phyloP scores from a whole-genome alignment of 495 filamentous ascomycete species.

The Penicillium robsamsonii region DNA sequence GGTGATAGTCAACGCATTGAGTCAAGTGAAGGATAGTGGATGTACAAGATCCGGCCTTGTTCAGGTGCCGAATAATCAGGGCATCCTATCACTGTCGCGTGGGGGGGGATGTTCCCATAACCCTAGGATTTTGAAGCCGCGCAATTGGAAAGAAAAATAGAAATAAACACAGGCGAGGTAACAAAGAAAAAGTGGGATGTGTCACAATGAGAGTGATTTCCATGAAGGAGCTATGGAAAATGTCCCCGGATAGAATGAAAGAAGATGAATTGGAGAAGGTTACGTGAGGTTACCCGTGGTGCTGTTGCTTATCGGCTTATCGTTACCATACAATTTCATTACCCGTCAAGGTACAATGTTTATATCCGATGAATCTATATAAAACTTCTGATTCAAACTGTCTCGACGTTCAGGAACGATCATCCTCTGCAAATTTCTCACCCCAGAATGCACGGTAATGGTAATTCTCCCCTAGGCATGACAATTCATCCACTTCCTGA shows the following conservation, averaged over 20 bases:
- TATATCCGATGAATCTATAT: no score
- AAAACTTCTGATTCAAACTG: no score
- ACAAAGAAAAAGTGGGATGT: background rate
- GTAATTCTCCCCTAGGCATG: conserved; percentile 58
- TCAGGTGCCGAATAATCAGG: conserved; percentile 17
- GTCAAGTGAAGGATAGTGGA: conserved; percentile 4
- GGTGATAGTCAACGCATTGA: conserved; percentile 21
- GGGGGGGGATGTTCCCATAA: conserved; percentile 11
- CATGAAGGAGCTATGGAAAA: conserved; percentile 6
- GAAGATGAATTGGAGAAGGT: conserved; percentile 10
- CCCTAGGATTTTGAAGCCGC: conserved; percentile 2
- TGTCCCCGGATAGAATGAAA: conserved; percentile 9
- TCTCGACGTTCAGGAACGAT: conserved; percentile 46
- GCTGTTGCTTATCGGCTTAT: conserved; percentile 12
- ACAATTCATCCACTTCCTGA: conserved; percentile 67
- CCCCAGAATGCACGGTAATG: conserved; percentile 70
- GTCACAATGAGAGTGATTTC: conserved; percentile 6
- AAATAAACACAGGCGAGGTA: background rate
- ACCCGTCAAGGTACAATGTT: background rate
- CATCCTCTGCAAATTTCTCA: conserved; percentile 57
- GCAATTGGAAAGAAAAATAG: conserved; percentile 2
- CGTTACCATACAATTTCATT: conserved; percentile 1
- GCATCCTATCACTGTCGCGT: conserved; percentile 17
- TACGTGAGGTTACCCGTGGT: conserved; percentile 3
- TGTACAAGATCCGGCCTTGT: conserved; percentile 11